These are phyloP conservation scores for Naegleria lovaniensis DNA, from an alignment of 208 protist genomes.

Conservation along the genomic window DNA sequence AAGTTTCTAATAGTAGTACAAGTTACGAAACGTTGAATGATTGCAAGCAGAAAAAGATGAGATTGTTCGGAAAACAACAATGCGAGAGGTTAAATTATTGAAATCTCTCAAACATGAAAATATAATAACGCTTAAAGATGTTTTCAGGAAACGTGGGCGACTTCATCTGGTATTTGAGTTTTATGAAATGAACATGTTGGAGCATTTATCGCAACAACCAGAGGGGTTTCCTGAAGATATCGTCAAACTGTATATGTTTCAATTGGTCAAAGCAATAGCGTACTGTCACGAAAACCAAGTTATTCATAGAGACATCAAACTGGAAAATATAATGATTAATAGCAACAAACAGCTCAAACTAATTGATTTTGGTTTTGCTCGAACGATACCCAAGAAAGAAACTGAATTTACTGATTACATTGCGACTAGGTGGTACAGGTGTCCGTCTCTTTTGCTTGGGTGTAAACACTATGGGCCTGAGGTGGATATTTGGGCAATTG, in stretches of 20 bases:
- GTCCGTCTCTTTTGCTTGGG: conserved; percentile 78
- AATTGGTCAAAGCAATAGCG: conserved; percentile 70
- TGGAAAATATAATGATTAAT: conserved; percentile 74
- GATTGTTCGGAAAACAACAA: conserved; percentile 71
- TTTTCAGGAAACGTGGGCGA: conserved; percentile 67
- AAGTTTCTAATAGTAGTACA: neutral
- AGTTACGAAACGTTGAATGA: neutral
- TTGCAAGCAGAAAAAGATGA: conserved; percentile 49
- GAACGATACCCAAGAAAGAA: conserved; percentile 32
- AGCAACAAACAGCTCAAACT: conserved; percentile 56
- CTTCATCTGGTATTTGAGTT: conserved; percentile 91
- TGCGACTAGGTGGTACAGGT: conserved; percentile 80
- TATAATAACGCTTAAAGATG: conserved; percentile 76
- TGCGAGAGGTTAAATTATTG: conserved; percentile 80
- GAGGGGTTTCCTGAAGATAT: conserved; percentile 51
- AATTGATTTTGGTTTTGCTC: conserved; percentile 79
- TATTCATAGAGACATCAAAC: conserved; percentile 82
- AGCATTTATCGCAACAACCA: conserved; percentile 62
- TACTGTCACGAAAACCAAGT: conserved; percentile 79
- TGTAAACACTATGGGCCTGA: conserved; percentile 61
- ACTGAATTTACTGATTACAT: conserved; percentile 75
- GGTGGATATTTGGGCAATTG: conserved; percentile 79
- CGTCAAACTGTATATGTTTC: conserved; percentile 68
- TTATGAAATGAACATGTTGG: conserved; percentile 70
- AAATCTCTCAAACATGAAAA: conserved; percentile 71